Conservation (phyloP, 805 yeast species). For the Candida awuae region DNA sequence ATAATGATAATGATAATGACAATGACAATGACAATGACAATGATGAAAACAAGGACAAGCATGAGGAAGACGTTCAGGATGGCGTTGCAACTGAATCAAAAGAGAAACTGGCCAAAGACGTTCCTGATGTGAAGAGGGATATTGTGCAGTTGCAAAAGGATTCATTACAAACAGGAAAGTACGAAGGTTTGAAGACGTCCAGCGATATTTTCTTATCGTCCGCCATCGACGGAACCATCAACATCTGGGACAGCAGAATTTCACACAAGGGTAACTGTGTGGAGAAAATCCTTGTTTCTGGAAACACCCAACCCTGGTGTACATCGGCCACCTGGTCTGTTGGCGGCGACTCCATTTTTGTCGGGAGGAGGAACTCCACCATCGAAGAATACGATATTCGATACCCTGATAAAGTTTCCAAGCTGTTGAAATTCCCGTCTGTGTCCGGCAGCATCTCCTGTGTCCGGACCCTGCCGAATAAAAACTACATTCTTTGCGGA, state of each 20-base stretch:
- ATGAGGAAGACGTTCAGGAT: background rate
- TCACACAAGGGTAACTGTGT: slow-evolving; percentile 17
- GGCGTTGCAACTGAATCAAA: background rate
- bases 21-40: background rate
- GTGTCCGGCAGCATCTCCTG: slow-evolving; percentile 89
- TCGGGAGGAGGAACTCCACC: slow-evolving; percentile 83
- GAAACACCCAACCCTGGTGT: slow-evolving; percentile 88
- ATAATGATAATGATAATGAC: slow-evolving; percentile 18
- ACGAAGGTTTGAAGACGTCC: slow-evolving; percentile 20
- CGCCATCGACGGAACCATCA: slow-evolving; percentile 72
- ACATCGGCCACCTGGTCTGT: slow-evolving; percentile 82
- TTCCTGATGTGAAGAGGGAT: slow-evolving; percentile 10
- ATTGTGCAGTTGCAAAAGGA: slow-evolving; percentile 37
- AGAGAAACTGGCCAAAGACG: no score
- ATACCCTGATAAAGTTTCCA: slow-evolving; percentile 45
- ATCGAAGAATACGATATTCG: slow-evolving; percentile 69
- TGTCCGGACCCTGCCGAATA: slow-evolving; percentile 72
- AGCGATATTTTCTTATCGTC: slow-evolving; percentile 65
- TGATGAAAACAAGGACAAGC: slow-evolving; percentile 28
- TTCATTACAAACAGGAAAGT: slow-evolving; percentile 26
- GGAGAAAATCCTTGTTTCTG: slow-evolving; percentile 36
- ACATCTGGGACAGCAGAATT: slow-evolving; percentile 72
- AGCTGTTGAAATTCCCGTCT: slow-evolving; percentile 64
- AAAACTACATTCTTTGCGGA: slow-evolving; percentile 73
- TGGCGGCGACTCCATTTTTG: slow-evolving; percentile 70